Evolutionary conservation across 2,329 filamentous ascomycete species (phyloP).

Genomic region (Colletotrichum plurivorum): DNA sequence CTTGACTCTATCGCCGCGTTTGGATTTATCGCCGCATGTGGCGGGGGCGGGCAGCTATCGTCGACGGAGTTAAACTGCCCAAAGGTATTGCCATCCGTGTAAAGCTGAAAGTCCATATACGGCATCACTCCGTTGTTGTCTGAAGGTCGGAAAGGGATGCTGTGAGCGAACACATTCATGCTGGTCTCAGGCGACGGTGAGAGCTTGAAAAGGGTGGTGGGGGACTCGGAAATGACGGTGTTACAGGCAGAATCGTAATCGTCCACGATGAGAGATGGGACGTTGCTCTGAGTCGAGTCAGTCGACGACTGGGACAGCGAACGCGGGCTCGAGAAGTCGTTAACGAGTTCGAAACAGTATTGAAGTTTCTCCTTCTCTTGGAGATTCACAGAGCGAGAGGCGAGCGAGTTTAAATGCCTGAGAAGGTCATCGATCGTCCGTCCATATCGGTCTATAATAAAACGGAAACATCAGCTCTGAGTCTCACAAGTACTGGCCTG

Average conservation of each 20-base stretch:
- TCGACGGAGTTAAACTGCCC: background rate
- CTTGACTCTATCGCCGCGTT: background rate
- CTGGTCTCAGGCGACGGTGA: background rate
- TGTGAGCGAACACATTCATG: background rate
- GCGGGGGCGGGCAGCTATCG: background rate
- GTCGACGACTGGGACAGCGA: background rate
- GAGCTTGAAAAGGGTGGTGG: background rate
- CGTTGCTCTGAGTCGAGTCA: background rate
- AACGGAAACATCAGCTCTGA: too few relatives aligned
- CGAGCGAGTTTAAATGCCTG: background rate
- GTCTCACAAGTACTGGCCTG: too few relatives aligned
- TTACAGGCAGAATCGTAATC: background rate
- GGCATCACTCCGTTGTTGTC: background rate
- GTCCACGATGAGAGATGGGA: background rate
- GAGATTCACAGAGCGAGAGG: too few relatives aligned
- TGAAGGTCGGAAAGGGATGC: background rate
- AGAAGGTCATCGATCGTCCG: background rate
- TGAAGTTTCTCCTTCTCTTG: background rate
- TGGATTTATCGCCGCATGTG: background rate
- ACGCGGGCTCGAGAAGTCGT: background rate
- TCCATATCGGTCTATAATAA: background rate
- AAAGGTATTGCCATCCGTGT: background rate
- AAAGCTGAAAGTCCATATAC: background rate
- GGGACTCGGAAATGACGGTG: background rate
- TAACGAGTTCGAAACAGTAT: background rate